Percentiles rank a stretch among this genome's conserved stretches.
Conservation (phyloP, 2,329 filamentous ascomycete genomes). For the Zasmidium cellare region DNA sequence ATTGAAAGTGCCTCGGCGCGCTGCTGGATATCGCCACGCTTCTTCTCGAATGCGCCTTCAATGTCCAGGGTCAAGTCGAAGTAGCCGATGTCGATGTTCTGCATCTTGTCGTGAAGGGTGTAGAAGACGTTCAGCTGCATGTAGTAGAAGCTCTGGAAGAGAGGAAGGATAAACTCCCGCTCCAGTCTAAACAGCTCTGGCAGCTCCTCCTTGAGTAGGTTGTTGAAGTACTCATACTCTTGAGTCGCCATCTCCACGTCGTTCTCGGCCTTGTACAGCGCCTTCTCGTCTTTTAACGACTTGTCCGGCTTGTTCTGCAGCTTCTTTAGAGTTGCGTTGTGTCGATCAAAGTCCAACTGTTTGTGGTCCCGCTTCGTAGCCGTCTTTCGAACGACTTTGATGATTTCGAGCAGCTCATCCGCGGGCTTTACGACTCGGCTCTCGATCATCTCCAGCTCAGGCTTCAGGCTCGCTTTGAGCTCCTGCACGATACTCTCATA, state of each 20-base stretch:
- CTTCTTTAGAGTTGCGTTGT: conserved; percentile 81
- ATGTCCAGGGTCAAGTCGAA: conserved; percentile 91
- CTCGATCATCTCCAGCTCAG: conserved; percentile 98
- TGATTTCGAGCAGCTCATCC: conserved; percentile 88
- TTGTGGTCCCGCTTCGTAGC: conserved; percentile 93
- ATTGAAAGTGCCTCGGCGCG: conserved; percentile 81
- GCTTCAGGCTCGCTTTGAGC: conserved; percentile 80
- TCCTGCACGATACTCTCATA: conserved; percentile 91
- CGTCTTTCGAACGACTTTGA: conserved; percentile 92
- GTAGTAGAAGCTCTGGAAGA: conserved; percentile 99
- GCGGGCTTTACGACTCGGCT: conserved; percentile 86
- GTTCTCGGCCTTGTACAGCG: conserved; percentile 90
- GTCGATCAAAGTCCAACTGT: conserved; percentile 92
- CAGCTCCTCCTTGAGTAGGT: conserved; percentile 91
- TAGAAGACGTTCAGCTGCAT: conserved; percentile 99
- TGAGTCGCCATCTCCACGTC: conserved; percentile 89
- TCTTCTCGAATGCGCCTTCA: conserved; percentile 84
- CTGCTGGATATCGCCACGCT: conserved; percentile 85
- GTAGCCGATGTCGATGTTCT: conserved; percentile 94
- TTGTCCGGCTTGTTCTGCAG: conserved; percentile 98
- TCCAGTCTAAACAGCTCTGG: conserved; percentile 89
- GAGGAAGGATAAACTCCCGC: conserved; percentile 89
- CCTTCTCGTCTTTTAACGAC: conserved; percentile 93
- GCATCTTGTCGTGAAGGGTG: conserved; percentile 97
- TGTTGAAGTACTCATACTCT: conserved; percentile 98